Evolutionary conservation across 257 asterid genomes (phyloP).

Genomic region (Fraxinus pennsylvanica): DNA sequence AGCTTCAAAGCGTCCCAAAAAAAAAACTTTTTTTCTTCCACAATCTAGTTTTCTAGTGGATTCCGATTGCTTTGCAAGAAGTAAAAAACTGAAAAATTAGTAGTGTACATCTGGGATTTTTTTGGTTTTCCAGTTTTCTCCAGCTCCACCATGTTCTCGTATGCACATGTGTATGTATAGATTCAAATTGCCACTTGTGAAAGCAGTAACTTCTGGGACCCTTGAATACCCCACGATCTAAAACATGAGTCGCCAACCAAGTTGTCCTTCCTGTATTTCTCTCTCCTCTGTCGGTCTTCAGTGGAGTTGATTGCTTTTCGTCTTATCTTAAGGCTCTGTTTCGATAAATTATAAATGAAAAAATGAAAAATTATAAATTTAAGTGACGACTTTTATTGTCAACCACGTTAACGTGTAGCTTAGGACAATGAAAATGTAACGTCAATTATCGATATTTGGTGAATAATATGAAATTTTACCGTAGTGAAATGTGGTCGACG

Average conservation of each 20-base stretch:
- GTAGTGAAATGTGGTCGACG: too few species aligned
- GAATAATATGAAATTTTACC: too few species aligned
- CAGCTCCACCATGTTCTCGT: neutral
- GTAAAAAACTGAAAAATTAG: neutral
- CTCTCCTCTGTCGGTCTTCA: constrained; percentile 22
- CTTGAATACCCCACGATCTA: constrained; percentile 3
- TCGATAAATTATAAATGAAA: too few species aligned
- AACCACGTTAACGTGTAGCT: too few species aligned
- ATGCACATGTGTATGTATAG: neutral
- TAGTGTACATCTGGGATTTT: neutral
- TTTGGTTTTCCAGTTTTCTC: neutral
- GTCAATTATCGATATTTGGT: too few species aligned
- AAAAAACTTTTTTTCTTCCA: neutral
- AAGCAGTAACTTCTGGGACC: constrained; percentile 18
- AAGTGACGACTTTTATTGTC: too few species aligned
- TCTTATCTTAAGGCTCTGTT: constrained; percentile 22
- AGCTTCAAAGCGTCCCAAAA: neutral
- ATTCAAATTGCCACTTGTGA: constrained; percentile 29
- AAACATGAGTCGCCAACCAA: constrained; percentile 24
- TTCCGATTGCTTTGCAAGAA: neutral
- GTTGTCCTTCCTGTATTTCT: constrained; percentile 18
- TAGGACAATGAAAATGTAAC: too few species aligned
- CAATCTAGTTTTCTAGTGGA: neutral
- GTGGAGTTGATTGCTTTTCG: constrained; percentile 22
- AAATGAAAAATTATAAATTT: too few species aligned